Evolutionary conservation across 108 stramenopile genomes (phyloP), one percentile per base, ranked within the genome.

Genomic region (Stephanodiscus triporus): DNA sequence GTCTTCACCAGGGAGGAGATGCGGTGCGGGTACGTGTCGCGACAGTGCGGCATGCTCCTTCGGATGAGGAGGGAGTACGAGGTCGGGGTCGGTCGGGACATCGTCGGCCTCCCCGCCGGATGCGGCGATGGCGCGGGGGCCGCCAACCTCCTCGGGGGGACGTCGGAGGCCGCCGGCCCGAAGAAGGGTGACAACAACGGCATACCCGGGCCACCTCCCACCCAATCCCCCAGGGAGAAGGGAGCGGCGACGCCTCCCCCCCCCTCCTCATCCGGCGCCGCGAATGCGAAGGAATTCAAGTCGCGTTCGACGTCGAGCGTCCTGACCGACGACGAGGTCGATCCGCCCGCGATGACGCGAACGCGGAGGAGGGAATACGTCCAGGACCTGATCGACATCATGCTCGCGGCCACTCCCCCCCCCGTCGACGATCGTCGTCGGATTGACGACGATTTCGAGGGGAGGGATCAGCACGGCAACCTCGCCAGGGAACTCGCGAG

Each of bases 1-100:
- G 90, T 86, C 3, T 65, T 95, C 59, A 80, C 88, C 68, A 82
- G 91, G 42, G 94, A 95, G 73, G 94, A 95, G 69, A 29, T 67
- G 14, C 81, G 91, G 22, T 95, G 94, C 75, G 75, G 66, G 9
- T 95, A 95, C 54, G 82, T 95, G 1, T 86, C 91, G 14, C 54
- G 72, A 3, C 94, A 95, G 77, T 78, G 86, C 22, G 42, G 69
- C 43, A 73, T 65, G 57, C 68, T 88, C 13, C 65, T 87, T 38
- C 66, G 66, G 45, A 71, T 87, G 9, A 73, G 85, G 19, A 71
- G 64, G 63, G 86, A 87, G 13, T 68, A 73, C 36, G 78, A 80
- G 34, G 57, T 61, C 14, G 68, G 27, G 24, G 32, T 66, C 14
- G 19, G 54, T 0, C 59, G 26, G 27, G 68, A 70, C 9, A 4